Evolutionary conservation across 495 filamentous ascomycete genomes (phyloP), one percentile per base, ranked within the genome.

Genomic region (Coniosporium apollinis): DNA sequence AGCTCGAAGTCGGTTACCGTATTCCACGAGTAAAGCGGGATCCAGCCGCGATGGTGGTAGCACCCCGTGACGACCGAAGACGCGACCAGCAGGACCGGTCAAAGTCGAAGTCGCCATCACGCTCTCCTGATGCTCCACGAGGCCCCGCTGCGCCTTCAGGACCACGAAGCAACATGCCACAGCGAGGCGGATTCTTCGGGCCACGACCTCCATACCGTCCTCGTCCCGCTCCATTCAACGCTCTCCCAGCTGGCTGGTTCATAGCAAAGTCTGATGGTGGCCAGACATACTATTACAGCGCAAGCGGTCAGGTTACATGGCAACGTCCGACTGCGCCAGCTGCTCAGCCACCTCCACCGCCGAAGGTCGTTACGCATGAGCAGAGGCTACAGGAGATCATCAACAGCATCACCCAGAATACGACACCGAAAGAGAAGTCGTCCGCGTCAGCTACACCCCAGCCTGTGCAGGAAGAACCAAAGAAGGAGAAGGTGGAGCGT

Each of bases 1-100:
- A 77, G 24, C 64, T 99, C 15, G 78, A 91, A 51, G 71, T 89
- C n/a, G 89, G 72, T 11, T 99, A 94, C 56, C 74, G 91, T 28
- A 99, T 99, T 50, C 87, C 89, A 18, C 76, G 89, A 32, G 84
- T 51, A 46, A 78, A 78, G 50, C 56, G 74, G 10, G 74, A 76
- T 43, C 60, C 65, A 13, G 70, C 69, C 36, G 60, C 49, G 17
- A 44, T 39, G 9, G 47, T 63, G 21, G n/a, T n/a, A n/a, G n/a
- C n/a, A n/a, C n/a, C n/a, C n/a, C n/a, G n/a, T n/a, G 49, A 60
- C 28, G 77, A 76, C 42, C 76, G 80, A 30, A 75, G 81, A 34
- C 57, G 59, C 10, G 71, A 72, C 22, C 70, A 74, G 15, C 62
- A 72, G 20, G 76, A 81, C 24, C 54, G 45, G 19, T 67, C 65